A percentile compares a stretch with the other conserved stretches of the same genome.
Conservation (phyloP, 2,329 filamentous ascomycete species). For the Pezicula radicicola region DNA sequence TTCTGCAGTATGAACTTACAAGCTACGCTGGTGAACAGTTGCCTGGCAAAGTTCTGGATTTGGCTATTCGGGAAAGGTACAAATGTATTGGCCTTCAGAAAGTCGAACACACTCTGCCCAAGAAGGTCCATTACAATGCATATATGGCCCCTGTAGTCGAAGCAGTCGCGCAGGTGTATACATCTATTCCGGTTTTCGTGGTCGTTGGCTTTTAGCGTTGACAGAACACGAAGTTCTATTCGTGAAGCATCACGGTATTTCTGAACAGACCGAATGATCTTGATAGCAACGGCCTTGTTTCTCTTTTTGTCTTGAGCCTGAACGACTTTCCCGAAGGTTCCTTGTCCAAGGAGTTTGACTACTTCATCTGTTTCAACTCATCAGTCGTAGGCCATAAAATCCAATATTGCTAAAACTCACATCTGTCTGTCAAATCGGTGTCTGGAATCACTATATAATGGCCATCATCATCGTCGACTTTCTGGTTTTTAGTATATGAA, state of each 20-base stretch:
- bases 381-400: conserved; percentile 20
- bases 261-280: conserved; percentile 96
- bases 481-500: conserved; percentile 54
- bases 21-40: conserved; percentile 96
- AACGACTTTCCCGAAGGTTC: conserved; percentile 97
- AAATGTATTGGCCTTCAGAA: conserved; percentile 91
- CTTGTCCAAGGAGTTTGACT: conserved; percentile 85
- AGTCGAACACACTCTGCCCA: conserved; percentile 97
- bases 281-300: conserved; percentile 81
- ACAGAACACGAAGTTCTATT: conserved; percentile 90
- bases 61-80: conserved; percentile 98
- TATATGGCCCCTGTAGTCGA: conserved; percentile 96
- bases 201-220: conserved; percentile 89
- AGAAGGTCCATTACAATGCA: conserved; percentile 78
- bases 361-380: conserved; percentile 67
- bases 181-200: conserved; percentile 90
- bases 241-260: conserved; percentile 96
- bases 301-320: conserved; percentile 81
- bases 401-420: conserved; percentile 50
- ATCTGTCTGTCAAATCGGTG: conserved; percentile 81
- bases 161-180: conserved; percentile 94
- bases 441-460: conserved; percentile 94
- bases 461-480: conserved; percentile 93
- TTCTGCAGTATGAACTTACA: conserved; percentile 59
- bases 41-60: conserved; percentile 94